Base-by-base conservation (phyloP, 306 rosid species). In the Oxytropis ochrocephala region DNA sequence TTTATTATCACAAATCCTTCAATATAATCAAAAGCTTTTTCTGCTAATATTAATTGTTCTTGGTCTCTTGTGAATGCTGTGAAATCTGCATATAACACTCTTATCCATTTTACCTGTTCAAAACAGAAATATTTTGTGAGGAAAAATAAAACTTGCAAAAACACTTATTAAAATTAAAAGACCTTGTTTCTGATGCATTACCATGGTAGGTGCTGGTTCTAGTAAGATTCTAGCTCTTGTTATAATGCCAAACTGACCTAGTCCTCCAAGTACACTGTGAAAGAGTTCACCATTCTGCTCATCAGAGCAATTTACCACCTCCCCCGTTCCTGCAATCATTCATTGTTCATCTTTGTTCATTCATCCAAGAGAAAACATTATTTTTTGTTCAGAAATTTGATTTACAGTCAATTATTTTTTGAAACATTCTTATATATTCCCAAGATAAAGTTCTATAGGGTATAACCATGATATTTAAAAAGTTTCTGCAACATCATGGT, bases 1-100 rank as follows among this genome's bases (percentile, higher is more conserved):
- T 95, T 95, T 81, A 91, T 89, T 30, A 89, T 89, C 80, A 89
- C 99, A 71, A 95, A 89, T 6, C 99, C 99, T 83, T 95, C 99
- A 27, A 95, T 64, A 16, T 91, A 95, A 79, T 91, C 91, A 61
- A 95, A 95, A 50, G 82, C 82, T 2, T 82, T 70, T 61, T 79
- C 84, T 36, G 70, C 85, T 38, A 86, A 83, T 73, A 91, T 86
- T 33, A 95, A 51, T 61, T 78, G 64, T 75, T 91, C 99, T 85
- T 95, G 99, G 75, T 91, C 99, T 82, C 69, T 75, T 8, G 90
- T 75, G 69, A 95, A 95, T 64, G 91, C 65, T 64, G 78, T 47
- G 68, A 76, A 81, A 67, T 81, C 79, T 52, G 64, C 27, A 61
- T 81, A 81, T 13, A 95, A 68, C 55, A 95, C 96, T 81, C 96